phyloP scores from a whole-genome alignment of 139 green algal species.

The Medakamo hakoo region DNA sequence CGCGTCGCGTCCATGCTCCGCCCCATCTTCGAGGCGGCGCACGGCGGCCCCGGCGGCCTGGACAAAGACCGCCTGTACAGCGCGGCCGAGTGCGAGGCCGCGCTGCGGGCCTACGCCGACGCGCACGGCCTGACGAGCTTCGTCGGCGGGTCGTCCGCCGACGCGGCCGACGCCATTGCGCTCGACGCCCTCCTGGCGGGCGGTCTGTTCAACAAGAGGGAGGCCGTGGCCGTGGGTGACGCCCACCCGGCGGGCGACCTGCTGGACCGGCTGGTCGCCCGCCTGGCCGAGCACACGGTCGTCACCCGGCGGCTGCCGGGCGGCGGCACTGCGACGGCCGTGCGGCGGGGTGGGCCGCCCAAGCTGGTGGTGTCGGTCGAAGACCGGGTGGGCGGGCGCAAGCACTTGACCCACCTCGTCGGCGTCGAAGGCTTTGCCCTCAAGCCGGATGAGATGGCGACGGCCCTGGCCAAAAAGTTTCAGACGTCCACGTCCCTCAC shows the following conservation, averaged over 20 bases:
- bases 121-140: slow-evolving; percentile 2
- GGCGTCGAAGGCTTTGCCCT: slow-evolving; percentile 14
- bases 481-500: slow-evolving; percentile 8
- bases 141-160: too few species aligned
- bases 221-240: slow-evolving; percentile 8
- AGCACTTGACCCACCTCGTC: slow-evolving; percentile 11
- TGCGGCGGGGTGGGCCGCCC: slow-evolving; percentile 6
- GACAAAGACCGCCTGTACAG: slow-evolving; percentile 13
- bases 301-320: background rate
- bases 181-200: slow-evolving; percentile 12
- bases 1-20: slow-evolving; percentile 5
- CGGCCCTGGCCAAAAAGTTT: slow-evolving; percentile 8
- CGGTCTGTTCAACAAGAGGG: slow-evolving; percentile 14
- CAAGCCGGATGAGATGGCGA: slow-evolving; percentile 5
- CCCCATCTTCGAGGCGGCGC: slow-evolving; percentile 3
- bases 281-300: background rate
- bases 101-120: slow-evolving; percentile 4
- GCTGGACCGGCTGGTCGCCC: slow-evolving; percentile 7
- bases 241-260: slow-evolving; percentile 1
- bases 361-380: slow-evolving; percentile 11
- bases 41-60: background rate
- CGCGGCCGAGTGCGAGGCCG: background rate
- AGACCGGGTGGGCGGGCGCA: slow-evolving; percentile 14
- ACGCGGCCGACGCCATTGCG: background rate
- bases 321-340: background rate